Percentiles rank a stretch among this genome's conserved stretches.
Evolutionary conservation across 371 early-diverging fungal genomes (phyloP).

Genomic region (Mucor sp.): DNA sequence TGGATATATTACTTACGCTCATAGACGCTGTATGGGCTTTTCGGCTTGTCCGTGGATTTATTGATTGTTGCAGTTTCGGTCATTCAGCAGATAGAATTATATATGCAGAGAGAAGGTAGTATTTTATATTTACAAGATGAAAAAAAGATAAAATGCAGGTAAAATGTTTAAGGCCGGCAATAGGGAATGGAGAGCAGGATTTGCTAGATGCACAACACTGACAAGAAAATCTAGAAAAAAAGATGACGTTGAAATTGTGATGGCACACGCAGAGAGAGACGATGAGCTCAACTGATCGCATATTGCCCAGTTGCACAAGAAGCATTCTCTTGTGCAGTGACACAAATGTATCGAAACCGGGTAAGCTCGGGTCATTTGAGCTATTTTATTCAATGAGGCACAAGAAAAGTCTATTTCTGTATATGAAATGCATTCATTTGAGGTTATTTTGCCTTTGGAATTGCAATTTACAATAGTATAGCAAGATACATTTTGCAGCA

Average conservation of each 20-base stretch:
- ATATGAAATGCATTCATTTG: not conserved
- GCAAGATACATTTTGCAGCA: not conserved
- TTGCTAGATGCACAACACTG: not conserved
- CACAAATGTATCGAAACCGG: not conserved
- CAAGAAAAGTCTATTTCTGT: slow-evolving; percentile 5
- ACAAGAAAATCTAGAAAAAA: slow-evolving; percentile 1
- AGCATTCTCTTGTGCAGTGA: not conserved
- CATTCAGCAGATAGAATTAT: not conserved
- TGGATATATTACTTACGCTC: slow-evolving; percentile 10
- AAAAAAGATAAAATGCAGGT: not conserved
- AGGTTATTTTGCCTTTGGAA: slow-evolving; percentile 23
- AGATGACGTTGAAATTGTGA: not conserved
- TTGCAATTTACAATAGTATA: not conserved
- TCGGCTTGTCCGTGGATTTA: not conserved
- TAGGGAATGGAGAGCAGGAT: not conserved
- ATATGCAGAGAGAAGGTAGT: not conserved
- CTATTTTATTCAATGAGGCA: not conserved
- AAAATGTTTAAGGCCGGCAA: not conserved
- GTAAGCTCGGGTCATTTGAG: slow-evolving; percentile 14
- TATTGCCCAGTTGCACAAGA: not conserved
- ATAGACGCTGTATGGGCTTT: slow-evolving; percentile 12
- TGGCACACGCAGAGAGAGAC: not conserved
- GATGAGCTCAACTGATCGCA: not conserved
- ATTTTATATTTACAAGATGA: not conserved
- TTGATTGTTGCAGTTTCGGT: not conserved